phyloP scores from a whole-genome alignment of 768 basidiomycete species.

The Lactarius hatsudake region DNA sequence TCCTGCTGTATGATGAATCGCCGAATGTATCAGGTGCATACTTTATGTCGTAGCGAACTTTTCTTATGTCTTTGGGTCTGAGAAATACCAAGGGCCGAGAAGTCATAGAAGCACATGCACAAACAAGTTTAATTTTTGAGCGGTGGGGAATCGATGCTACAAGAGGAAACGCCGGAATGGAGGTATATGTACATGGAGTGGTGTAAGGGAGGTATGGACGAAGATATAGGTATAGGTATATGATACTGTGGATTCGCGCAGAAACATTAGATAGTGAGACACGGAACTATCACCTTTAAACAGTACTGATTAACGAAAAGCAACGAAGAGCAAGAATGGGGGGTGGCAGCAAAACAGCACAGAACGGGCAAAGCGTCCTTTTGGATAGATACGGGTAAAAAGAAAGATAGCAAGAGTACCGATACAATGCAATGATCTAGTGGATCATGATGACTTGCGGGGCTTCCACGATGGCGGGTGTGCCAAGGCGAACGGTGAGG shows the following conservation, averaged over 20 bases:
- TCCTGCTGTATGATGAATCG: slow-evolving; percentile 31
- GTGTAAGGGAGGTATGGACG: slow-evolving; percentile 1
- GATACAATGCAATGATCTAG: slow-evolving; percentile 10
- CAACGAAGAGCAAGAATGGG: background rate
- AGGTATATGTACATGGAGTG: slow-evolving; percentile 17
- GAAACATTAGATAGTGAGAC: slow-evolving; percentile 4
- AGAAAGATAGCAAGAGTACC: background rate
- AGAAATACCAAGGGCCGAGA: background rate
- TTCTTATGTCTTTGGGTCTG: background rate
- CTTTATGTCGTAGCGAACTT: background rate
- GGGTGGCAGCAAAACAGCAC: background rate
- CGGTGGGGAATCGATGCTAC: slow-evolving; percentile 11
- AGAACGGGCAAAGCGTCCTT: background rate
- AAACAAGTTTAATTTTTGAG: slow-evolving; percentile 3
- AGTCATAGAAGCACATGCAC: background rate
- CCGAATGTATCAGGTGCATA: background rate
- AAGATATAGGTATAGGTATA: slow-evolving; percentile 4
- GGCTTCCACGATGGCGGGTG: slow-evolving; percentile 43
- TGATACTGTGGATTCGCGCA: background rate
- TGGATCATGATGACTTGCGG: slow-evolving; percentile 50
- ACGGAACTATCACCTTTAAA: background rate
- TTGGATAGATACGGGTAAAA: background rate
- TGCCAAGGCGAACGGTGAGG: slow-evolving; percentile 52
- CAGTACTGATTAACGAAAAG: slow-evolving; percentile 7
- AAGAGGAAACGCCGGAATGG: background rate